A percentile compares a stretch with the other conserved stretches of the same genome.
phyloP scores from a whole-genome alignment of 106 monocot species.

The Gastrodia elata region DNA sequence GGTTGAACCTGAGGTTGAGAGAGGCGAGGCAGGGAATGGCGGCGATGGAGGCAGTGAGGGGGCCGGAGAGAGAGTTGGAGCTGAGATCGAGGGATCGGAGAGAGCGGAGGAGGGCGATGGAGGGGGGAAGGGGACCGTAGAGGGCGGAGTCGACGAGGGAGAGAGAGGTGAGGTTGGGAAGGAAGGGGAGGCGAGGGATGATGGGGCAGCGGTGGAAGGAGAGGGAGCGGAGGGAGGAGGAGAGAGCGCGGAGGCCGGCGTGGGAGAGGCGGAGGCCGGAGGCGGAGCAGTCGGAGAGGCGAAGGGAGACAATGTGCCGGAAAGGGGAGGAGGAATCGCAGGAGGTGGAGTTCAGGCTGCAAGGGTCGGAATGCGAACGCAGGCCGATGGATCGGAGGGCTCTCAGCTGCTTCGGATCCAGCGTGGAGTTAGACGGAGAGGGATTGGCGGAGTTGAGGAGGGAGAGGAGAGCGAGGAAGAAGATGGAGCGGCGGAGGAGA shows the following conservation, averaged over 20 bases:
- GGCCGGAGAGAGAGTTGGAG: conserved; percentile 33
- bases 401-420: conserved; percentile 46
- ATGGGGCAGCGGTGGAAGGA: conserved; percentile 13
- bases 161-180: conserved; percentile 30
- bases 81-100: conserved; percentile 36
- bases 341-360: conserved; percentile 39
- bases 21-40: conserved; percentile 43
- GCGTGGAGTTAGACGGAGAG: no score
- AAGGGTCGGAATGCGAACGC: conserved; percentile 36
- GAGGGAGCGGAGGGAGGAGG: conserved; percentile 46
- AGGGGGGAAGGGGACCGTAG: conserved; percentile 39
- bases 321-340: conserved; percentile 48
- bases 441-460: no score
- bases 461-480: no score
- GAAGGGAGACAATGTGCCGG: conserved; percentile 45
- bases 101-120: conserved; percentile 53
- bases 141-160: conserved; percentile 35
- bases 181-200: conserved; percentile 7
- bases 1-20: conserved; percentile 76
- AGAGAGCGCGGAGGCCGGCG: conserved; percentile 39
- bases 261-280: conserved; percentile 42
- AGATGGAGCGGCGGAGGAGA: no score
- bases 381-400: conserved; percentile 30
- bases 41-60: conserved; percentile 40
- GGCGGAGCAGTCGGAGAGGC: conserved; percentile 54